Base-by-base conservation (phyloP, 129 eudicot species). In the Flaveria sonorensis region DNA sequence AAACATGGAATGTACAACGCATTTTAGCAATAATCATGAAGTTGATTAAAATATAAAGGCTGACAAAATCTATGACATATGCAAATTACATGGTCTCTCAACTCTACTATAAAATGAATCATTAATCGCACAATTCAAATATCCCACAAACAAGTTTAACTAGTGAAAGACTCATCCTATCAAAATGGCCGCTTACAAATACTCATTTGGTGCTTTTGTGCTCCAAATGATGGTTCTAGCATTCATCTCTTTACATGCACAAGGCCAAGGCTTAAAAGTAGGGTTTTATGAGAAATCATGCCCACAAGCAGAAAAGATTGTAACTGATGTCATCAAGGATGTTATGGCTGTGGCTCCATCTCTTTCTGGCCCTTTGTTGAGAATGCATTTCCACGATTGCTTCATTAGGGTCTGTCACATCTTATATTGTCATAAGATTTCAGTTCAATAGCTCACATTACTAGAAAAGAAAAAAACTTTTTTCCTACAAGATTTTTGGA, bases 341-440 rank as follows among this genome's bases (percentile, higher is more conserved):
- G 87, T 82, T 21, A 82, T 90, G 16, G 75, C 90, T 0, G 83
- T 60, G 1, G 85, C 90, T 7, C 96, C 92, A 10, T 76, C 85
- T 45, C 89, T 90, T 32, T 77, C 87, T 55, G 92, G 86, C 53
- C 89, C 96, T 9, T 66, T 90, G 72, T 50, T 87, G 71, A 85
- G 96, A 73, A 75, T 89, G 89, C 89, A 87, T 60, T 89, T 85
- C 53, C 96, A 89, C 32, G 96, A 89, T 65, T 87, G 92, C 74
- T 89, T 87, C 72, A 86, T 89, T 62, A 76, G 88, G 92, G 96
- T 89, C 62, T 24, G 79, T 84, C 50, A 18, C 36, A 28, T 19
- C 39, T 16, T 24, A 59, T 75, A 7, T 55, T 53, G 36, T 30
- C 19, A 36, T 16, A 50, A 30, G 12, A 32, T 47, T 36, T 61